These are phyloP conservation scores for Irpex sp. DNA, from an alignment of 1,284 basidiomycete genomes.

Conservation along the genomic window DNA sequence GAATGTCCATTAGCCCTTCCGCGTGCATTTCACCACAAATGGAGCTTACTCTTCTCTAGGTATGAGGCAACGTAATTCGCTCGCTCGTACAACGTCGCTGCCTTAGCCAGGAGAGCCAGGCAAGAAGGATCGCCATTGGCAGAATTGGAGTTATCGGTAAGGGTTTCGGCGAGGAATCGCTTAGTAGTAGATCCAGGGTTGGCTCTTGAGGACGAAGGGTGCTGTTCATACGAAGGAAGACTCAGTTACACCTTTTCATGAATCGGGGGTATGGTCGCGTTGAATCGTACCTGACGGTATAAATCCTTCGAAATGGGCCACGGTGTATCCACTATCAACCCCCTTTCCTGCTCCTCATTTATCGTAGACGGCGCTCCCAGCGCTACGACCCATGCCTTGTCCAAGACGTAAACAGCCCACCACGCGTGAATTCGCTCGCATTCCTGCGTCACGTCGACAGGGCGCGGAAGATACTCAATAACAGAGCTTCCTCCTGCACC, in stretches of 20 bases:
- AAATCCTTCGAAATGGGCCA: conserved; percentile 14
- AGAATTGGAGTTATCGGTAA: not conserved
- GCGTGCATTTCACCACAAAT: not conserved
- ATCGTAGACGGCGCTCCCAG: conserved; percentile 14
- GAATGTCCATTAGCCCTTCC: not conserved
- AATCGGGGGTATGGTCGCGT: no score
- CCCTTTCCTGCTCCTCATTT: conserved; percentile 9
- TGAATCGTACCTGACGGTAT: conserved; percentile 13
- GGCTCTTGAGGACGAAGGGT: conserved; percentile 6
- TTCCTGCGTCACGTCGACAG: conserved; percentile 11
- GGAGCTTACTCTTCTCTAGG: conserved; percentile 7
- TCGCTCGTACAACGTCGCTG: conserved; percentile 16
- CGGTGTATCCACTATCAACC: conserved; percentile 15
- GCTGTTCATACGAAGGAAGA: not conserved
- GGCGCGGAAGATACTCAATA: conserved; percentile 8
- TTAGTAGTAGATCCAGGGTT: conserved; percentile 11
- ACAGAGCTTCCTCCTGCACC: not conserved
- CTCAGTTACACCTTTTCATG: not conserved
- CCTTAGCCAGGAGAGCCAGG: conserved; percentile 11
- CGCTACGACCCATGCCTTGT: conserved; percentile 15
- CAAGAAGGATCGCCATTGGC: conserved; percentile 5
- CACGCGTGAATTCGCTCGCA: conserved; percentile 17
- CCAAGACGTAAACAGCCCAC: conserved; percentile 34
- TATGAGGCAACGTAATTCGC: conserved; percentile 12
- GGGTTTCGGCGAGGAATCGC: conserved; percentile 11